These are phyloP conservation scores for Paramecium sexaurelia DNA, from an alignment of 73 alveolate genomes.

Conservation along the genomic window DNA sequence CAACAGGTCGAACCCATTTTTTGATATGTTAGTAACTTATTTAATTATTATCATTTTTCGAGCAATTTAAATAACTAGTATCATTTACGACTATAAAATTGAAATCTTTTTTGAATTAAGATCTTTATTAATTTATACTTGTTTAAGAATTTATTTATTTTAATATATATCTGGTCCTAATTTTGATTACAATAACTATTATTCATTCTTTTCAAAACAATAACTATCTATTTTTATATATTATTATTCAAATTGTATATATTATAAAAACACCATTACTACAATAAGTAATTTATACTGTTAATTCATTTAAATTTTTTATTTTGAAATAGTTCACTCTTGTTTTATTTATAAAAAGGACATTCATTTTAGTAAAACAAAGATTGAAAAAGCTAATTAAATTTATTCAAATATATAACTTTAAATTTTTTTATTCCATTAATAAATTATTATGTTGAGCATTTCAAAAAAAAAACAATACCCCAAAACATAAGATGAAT, in stretches of 20 bases:
- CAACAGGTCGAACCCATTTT: conserved; percentile 31
- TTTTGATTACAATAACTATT: background rate
- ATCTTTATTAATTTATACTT: background rate
- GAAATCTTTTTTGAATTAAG: background rate
- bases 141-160: background rate
- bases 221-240: too few relatives aligned
- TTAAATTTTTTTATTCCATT: background rate
- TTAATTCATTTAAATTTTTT: background rate
- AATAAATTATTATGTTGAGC: background rate
- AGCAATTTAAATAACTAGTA: background rate
- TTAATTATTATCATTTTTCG: background rate
- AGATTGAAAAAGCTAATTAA: background rate
- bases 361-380: background rate
- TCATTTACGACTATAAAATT: background rate
- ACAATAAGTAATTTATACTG: background rate
- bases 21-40: background rate
- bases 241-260: too few relatives aligned
- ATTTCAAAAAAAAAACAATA: background rate
- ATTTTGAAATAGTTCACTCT: background rate
- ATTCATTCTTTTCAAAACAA: background rate
- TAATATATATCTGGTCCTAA: background rate
- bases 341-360: background rate
- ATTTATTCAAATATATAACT: background rate
- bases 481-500: background rate
- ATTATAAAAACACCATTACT: background rate